phyloP scores from a whole-genome alignment of 805 yeast genomes.

The Spathaspora sp. region DNA sequence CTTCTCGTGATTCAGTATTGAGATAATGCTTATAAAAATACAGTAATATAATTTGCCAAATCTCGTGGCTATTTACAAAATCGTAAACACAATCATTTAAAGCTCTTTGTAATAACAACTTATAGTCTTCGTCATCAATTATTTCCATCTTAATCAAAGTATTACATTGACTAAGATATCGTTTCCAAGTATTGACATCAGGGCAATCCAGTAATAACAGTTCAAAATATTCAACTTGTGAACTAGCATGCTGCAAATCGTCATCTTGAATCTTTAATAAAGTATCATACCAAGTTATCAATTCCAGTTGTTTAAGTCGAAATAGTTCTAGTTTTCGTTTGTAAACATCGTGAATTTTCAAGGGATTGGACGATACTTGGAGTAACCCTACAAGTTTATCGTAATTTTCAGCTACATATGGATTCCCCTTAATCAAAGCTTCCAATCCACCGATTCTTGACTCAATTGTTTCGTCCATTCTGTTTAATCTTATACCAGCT shows the following conservation, averaged over 20 bases:
- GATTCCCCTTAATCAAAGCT: slow-evolving; percentile 5
- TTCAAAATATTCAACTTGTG: slow-evolving; percentile 12
- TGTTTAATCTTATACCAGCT: not conserved
- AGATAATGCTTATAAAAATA: not conserved
- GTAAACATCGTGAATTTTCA: slow-evolving; percentile 10
- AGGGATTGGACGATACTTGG: not conserved
- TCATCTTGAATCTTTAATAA: slow-evolving; percentile 10
- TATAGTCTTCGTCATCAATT: slow-evolving; percentile 4
- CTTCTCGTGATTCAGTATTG: not conserved
- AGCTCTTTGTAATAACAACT: slow-evolving; percentile 13
- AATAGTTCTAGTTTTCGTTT: slow-evolving; percentile 9
- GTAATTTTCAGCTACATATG: slow-evolving; percentile 12
- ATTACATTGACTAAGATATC: slow-evolving; percentile 14
- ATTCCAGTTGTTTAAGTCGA: slow-evolving; percentile 8
- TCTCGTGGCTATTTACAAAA: slow-evolving; percentile 13
- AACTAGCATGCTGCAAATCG: not conserved
- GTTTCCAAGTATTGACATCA: slow-evolving; percentile 16
- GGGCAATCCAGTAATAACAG: slow-evolving; percentile 17
- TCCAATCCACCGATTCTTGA: not conserved
- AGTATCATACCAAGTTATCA: slow-evolving; percentile 16
- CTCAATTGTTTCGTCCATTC: not conserved
- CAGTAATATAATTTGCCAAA: slow-evolving; percentile 18
- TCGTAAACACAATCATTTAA: slow-evolving; percentile 22
- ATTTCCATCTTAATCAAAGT: slow-evolving; percentile 2
- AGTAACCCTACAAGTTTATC: slow-evolving; percentile 12